Evolutionary conservation across 2,329 filamentous ascomycete species (phyloP).

Genomic region (Colletotrichum sp.): DNA sequence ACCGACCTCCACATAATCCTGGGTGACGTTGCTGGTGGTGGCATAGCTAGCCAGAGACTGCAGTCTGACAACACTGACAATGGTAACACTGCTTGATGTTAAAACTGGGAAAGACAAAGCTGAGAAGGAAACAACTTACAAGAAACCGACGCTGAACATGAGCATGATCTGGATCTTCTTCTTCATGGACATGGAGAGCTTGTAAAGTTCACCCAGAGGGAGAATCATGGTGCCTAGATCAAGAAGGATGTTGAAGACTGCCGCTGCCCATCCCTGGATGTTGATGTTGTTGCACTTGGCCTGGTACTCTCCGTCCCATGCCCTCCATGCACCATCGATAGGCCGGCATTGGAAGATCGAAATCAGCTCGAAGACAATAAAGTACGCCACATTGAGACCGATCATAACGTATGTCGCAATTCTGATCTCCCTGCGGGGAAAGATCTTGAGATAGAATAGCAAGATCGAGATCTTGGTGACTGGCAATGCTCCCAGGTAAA

Average conservation of each 20-base stretch:
- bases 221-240: constrained; percentile 33
- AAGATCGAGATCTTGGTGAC: constrained; percentile 36
- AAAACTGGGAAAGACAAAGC: accelerated
- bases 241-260: constrained; percentile 34
- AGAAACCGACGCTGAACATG: constrained; percentile 49
- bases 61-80: constrained; percentile 36
- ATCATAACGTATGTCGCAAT: constrained; percentile 27
- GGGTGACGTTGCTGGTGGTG: constrained; percentile 24
- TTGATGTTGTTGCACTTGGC: constrained; percentile 36
- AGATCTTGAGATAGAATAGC: constrained; percentile 36
- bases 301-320: constrained; percentile 27
- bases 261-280: constrained; percentile 31
- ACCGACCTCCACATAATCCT: constrained; percentile 20
- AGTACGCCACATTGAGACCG: constrained; percentile 24
- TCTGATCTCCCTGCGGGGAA: constrained; percentile 31
- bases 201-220: constrained; percentile 43
- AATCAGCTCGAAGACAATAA: constrained; percentile 31
- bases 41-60: constrained; percentile 15
- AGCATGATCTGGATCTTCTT: constrained; percentile 47
- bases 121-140: constrained; percentile 26
- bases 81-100: constrained; percentile 30
- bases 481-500: constrained; percentile 34
- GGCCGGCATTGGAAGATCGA: constrained; percentile 26
- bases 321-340: constrained; percentile 19
- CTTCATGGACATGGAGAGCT: constrained; percentile 42